Conservation (phyloP, 805 yeast genomes). For the Wickerhamiella shivajii region DNA sequence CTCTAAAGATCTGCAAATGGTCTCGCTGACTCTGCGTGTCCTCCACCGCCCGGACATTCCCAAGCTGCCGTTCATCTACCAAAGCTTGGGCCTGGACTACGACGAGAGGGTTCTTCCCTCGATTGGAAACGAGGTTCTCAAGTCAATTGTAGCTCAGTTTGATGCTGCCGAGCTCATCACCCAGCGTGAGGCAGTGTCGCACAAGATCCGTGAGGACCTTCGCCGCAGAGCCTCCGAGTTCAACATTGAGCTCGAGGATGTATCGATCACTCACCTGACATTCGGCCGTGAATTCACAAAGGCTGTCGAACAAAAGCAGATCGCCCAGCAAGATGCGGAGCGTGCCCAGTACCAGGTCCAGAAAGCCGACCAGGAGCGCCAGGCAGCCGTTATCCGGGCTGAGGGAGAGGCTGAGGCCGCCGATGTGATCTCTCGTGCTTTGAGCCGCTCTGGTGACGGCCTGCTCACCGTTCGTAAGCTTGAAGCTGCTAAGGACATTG, state of each 20-base stretch:
- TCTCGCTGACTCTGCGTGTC: slow-evolving; percentile 80
- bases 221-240: slow-evolving; percentile 74
- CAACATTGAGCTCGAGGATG: slow-evolving; percentile 86
- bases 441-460: slow-evolving; percentile 92
- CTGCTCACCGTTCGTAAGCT: slow-evolving; percentile 82
- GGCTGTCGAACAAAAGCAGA: slow-evolving; percentile 97
- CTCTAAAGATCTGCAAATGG: slow-evolving; percentile 93
- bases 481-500: slow-evolving; percentile 94
- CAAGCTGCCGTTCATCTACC: slow-evolving; percentile 74
- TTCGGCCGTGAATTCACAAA: slow-evolving; percentile 94
- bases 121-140: slow-evolving; percentile 81
- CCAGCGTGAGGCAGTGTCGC: slow-evolving; percentile 88
- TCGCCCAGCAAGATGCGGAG: slow-evolving; percentile 99
- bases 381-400: slow-evolving; percentile 88
- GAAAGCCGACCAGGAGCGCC: slow-evolving; percentile 93
- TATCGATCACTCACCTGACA: slow-evolving; percentile 93
- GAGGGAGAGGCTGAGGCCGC: slow-evolving; percentile 99
- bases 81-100: slow-evolving; percentile 80
- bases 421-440: slow-evolving; percentile 82
- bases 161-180: slow-evolving; percentile 95
- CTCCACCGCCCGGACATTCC: slow-evolving; percentile 85
- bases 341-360: slow-evolving; percentile 87
- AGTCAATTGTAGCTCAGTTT: slow-evolving; percentile 82
- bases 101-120: slow-evolving; percentile 91
- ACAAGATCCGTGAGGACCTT: slow-evolving; percentile 76